Base-by-base conservation (phyloP, 768 basidiomycete species). In the Leccinum pellstonianum region DNA sequence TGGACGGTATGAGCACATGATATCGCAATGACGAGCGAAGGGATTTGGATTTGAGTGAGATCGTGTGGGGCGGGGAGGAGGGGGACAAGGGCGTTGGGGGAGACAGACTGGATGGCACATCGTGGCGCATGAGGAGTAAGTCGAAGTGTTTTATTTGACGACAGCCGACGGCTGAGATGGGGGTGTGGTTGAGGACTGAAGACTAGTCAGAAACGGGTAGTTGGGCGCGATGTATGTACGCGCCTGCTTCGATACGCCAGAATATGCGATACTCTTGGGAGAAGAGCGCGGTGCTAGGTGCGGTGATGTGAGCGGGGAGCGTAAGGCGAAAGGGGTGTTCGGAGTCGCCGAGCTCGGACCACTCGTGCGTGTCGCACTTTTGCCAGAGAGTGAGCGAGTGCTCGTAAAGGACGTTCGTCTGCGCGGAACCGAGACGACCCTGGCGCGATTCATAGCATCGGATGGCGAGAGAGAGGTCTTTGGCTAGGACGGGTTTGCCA, bases 241-340 rank as follows among this genome's bases (percentile, higher is more conserved):
- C 63, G 86, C 91, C 81, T 62, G 91, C 91, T 77, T 94, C 92
- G 58, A 94, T 79, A 55, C 90, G 81, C 92, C 92, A 94, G 69
- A 83, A 83, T 68, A 89, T 85, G 48, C 87, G 81, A 72, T 91
- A 94, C 66, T 87, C 88, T 64, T 88, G 88, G 66, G 86, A 91
- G 60, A 84, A 79, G 41, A 74, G 66, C 14, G 86, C 82, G 52
- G 87, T 86, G 71, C 86, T 88, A 66, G 85, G 86, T 43, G 88
- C 88, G 15, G 80, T 73, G 54, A 83, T 80, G 62, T 81, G 78
- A 57, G 81, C 70, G 27, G 92, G 92, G 27, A 94, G 61, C 50
- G 81, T 79, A 67, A 94, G 79, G 53, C 84, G 83, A 72, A 92
- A 94, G 2, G 89, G 85, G 65, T 81, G 77, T 65, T 92, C 88